Conservation (phyloP, 257 asterid genomes). For the Orobanche coerulescens region DNA sequence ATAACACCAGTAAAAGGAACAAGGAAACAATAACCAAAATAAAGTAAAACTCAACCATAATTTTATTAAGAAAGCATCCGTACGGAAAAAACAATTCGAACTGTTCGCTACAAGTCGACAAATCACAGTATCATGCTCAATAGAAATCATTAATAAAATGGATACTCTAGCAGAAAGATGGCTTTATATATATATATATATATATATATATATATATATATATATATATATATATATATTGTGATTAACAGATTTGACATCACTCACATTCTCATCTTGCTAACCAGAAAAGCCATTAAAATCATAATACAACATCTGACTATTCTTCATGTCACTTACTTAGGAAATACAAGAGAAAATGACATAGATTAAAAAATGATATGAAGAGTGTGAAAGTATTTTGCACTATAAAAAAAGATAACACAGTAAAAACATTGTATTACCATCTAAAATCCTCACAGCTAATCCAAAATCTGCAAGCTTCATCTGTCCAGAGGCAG, state of each 20-base stretch:
- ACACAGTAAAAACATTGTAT: slow-evolving; percentile 16
- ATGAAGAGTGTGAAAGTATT: not conserved
- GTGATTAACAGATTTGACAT: not conserved
- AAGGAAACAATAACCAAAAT: slow-evolving; percentile 2
- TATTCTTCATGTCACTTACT: not conserved
- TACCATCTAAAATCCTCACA: slow-evolving; percentile 71
- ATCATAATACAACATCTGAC: not conserved
- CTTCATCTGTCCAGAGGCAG: slow-evolving; percentile 64
- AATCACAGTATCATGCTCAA: not conserved
- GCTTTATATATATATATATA: too few relatives aligned
- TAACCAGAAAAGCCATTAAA: not conserved
- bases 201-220: too few relatives aligned
- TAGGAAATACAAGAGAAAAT: not conserved
- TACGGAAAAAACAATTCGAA: not conserved
- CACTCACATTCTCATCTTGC: not conserved
- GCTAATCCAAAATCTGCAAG: slow-evolving; percentile 91
- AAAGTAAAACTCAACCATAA: not conserved
- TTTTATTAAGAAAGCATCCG: not conserved
- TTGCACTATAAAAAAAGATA: not conserved
- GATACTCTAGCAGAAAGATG: not conserved
- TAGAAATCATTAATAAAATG: not conserved
- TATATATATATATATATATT: too few relatives aligned
- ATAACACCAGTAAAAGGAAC: not conserved
- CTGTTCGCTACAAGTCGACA: not conserved
- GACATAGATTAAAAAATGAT: not conserved